Evolutionary conservation across 1,139 yeast species (phyloP).

Genomic region (Wickerhamiella pararugosa): DNA sequence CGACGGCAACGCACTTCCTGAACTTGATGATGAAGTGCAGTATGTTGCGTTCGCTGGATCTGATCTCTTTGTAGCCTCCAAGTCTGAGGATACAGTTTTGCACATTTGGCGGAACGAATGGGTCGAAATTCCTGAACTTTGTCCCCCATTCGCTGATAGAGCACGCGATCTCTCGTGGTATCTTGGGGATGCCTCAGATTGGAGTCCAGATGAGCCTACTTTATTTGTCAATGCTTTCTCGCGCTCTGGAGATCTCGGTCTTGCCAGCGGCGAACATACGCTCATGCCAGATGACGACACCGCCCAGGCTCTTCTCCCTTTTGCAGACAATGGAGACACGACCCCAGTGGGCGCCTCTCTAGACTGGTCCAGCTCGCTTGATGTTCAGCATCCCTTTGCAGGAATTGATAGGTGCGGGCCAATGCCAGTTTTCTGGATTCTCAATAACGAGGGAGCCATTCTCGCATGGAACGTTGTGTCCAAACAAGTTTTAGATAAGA

Average conservation of each 20-base stretch:
- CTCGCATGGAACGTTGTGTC: slow-evolving; percentile 46
- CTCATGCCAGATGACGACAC: slow-evolving; percentile 44
- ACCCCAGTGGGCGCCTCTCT: slow-evolving; percentile 54
- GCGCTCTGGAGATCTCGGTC: slow-evolving; percentile 42
- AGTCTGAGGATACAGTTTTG: too few relatives aligned
- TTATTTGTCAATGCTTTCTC: slow-evolving; percentile 40
- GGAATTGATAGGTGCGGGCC: slow-evolving; percentile 38
- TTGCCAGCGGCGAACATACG: slow-evolving; percentile 24
- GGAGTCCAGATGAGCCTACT: slow-evolving; percentile 27
- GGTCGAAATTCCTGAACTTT: slow-evolving; percentile 31
- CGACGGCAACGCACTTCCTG: too few relatives aligned
- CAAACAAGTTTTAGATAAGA: slow-evolving; percentile 5
- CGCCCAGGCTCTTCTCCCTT: slow-evolving; percentile 52
- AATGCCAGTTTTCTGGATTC: slow-evolving; percentile 44
- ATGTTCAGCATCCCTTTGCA: slow-evolving; percentile 36
- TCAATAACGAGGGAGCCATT: slow-evolving; percentile 47
- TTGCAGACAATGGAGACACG: slow-evolving; percentile 40
- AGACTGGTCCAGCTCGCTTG: slow-evolving; percentile 32
- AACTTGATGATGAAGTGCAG: too few relatives aligned
- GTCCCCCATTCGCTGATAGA: slow-evolving; percentile 42
- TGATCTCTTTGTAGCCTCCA: too few relatives aligned
- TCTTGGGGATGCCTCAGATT: slow-evolving; percentile 26
- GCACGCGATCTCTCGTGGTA: slow-evolving; percentile 37
- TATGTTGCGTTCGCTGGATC: too few relatives aligned
- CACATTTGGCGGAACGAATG: not conserved